Percentiles rank a stretch among this genome's conserved stretches.
phyloP scores from a whole-genome alignment of 345 rosid genomes.

The Aquilaria sinensis region DNA sequence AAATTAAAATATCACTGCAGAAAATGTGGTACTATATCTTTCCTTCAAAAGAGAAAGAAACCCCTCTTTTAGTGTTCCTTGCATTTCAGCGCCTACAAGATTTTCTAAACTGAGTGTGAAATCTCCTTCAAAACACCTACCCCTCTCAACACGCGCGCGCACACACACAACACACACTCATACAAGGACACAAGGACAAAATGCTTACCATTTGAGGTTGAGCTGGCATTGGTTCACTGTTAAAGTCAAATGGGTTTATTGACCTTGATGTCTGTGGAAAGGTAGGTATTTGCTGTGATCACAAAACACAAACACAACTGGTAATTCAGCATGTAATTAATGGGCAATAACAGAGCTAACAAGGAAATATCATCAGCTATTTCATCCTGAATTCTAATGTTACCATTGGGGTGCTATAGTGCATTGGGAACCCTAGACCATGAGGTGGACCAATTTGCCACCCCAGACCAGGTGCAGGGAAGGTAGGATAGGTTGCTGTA shows the following conservation, averaged over 20 bases:
- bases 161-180: no score
- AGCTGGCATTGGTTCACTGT: constrained; percentile 37
- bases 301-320: constrained; percentile 11
- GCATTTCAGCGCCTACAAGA: no score
- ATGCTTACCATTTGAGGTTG: constrained; percentile 55
- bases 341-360: not conserved
- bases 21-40: no score
- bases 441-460: constrained; percentile 74
- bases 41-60: no score
- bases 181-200: constrained; percentile 7
- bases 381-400: constrained; percentile 10
- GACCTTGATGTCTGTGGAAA: constrained; percentile 49
- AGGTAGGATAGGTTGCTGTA: constrained; percentile 47
- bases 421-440: constrained; percentile 58
- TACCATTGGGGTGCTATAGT: constrained; percentile 58
- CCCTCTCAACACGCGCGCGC: no score
- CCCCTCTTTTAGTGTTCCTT: no score
- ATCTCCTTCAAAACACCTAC: no score
- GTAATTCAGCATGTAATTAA: constrained; percentile 2
- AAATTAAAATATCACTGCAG: no score
- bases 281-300: constrained; percentile 50
- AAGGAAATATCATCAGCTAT: constrained; percentile 6
- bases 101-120: no score
- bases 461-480: constrained; percentile 44
- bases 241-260: constrained; percentile 77